These are phyloP conservation scores for Kregervanrija pseudodelftensis DNA, from an alignment of 805 yeast genomes.

Conservation along the genomic window DNA sequence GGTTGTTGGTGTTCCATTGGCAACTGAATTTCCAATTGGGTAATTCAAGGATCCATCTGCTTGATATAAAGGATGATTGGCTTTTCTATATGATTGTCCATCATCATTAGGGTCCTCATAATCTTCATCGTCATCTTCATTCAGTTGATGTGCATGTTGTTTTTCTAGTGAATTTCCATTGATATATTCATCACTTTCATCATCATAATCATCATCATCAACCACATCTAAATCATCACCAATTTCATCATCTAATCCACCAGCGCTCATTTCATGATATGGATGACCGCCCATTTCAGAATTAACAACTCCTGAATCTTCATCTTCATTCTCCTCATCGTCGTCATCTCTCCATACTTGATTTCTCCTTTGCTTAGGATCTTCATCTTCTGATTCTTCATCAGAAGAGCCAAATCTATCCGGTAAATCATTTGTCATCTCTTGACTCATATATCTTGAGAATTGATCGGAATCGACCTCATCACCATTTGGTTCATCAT, in stretches of 20 bases:
- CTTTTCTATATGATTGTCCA: constrained; percentile 64
- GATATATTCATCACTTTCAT: constrained; percentile 10
- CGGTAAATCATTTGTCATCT: constrained; percentile 48
- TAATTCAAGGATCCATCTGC: constrained; percentile 30
- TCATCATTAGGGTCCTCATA: constrained; percentile 79
- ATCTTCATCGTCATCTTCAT: constrained; percentile 42
- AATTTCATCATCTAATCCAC: constrained; percentile 43
- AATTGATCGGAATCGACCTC: constrained; percentile 42
- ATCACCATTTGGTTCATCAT: constrained; percentile 12
- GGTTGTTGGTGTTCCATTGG: constrained; percentile 8
- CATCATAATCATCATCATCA: constrained; percentile 45
- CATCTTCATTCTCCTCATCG: neutral
- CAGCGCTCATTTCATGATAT: constrained; percentile 27
- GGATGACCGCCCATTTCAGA: constrained; percentile 30
- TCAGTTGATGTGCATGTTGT: no score
- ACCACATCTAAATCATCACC: constrained; percentile 13
- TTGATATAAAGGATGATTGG: constrained; percentile 54
- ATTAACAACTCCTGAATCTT: constrained; percentile 8
- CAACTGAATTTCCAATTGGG: constrained; percentile 12
- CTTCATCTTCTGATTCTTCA: constrained; percentile 52
- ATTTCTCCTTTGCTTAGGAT: constrained; percentile 3
- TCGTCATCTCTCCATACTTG: constrained; percentile 6
- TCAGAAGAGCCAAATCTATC: constrained; percentile 46
- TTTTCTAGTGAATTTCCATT: no score
- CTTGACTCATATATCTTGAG: constrained; percentile 70